Conservation (phyloP, 805 yeast species). For the Candida coleopterorum region DNA sequence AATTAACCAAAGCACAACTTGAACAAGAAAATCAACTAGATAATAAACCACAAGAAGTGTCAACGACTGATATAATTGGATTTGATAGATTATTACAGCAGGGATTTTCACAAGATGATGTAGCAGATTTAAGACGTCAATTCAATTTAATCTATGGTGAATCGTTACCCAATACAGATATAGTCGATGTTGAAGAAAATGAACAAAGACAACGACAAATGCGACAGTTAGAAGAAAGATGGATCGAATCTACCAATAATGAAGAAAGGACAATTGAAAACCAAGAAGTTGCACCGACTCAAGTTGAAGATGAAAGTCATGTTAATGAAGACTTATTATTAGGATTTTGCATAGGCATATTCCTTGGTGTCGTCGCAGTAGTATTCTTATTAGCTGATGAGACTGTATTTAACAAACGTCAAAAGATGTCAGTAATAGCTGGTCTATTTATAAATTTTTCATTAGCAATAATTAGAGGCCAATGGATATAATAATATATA, state of each 20-base stretch:
- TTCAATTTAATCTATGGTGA: slow-evolving; percentile 55
- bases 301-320: slow-evolving; percentile 21
- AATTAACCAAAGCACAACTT: slow-evolving; percentile 49
- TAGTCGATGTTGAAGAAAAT: slow-evolving; percentile 38
- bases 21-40: slow-evolving; percentile 58
- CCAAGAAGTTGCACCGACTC: slow-evolving; percentile 8
- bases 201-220: slow-evolving; percentile 37
- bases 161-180: slow-evolving; percentile 12
- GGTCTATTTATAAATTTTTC: slow-evolving; percentile 68
- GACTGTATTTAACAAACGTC: slow-evolving; percentile 53
- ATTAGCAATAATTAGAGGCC: slow-evolving; percentile 54
- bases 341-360: slow-evolving; percentile 70
- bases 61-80: slow-evolving; percentile 74
- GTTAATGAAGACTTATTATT: slow-evolving; percentile 61
- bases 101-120: slow-evolving; percentile 79
- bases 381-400: slow-evolving; percentile 59
- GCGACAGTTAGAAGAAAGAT: slow-evolving; percentile 73
- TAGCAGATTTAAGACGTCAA: slow-evolving; percentile 66
- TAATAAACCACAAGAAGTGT: slow-evolving; percentile 42
- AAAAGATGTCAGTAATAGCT: slow-evolving; percentile 65
- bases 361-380: slow-evolving; percentile 63
- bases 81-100: slow-evolving; percentile 79
- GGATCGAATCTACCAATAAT: slow-evolving; percentile 77
- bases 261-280: slow-evolving; percentile 44
- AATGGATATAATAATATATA: slow-evolving; percentile 39